Conservation (phyloP, 176 grass and related monocot genomes). For the Lolium rigidum region DNA sequence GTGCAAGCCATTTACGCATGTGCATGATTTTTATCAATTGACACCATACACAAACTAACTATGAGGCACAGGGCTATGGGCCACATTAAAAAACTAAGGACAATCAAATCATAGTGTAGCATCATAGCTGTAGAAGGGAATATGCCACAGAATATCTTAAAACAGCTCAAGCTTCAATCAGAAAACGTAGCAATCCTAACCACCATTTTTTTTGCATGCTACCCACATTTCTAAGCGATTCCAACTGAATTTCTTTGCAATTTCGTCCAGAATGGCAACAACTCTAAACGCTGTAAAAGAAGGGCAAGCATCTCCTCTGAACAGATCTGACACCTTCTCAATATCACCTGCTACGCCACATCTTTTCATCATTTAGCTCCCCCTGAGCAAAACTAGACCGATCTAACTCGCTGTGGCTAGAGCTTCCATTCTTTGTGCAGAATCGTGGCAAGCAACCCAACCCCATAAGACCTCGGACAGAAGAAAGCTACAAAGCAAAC, state of each 20-base stretch:
- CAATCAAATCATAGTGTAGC: background rate
- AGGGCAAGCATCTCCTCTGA: constrained; percentile 16
- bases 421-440: constrained; percentile 7
- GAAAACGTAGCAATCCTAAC: constrained; percentile 20
- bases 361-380: background rate
- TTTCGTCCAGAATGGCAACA: background rate
- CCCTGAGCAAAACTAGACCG: background rate
- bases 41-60: background rate
- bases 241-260: background rate
- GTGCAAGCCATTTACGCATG: constrained; percentile 8
- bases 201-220: background rate
- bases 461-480: background rate
- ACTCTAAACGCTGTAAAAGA: background rate
- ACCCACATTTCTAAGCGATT: background rate
- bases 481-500: background rate
- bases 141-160: background rate
- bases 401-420: background rate
- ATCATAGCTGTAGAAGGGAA: constrained; percentile 12
- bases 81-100: constrained; percentile 3
- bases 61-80: background rate
- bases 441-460: constrained; percentile 7
- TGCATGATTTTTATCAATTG: constrained; percentile 11
- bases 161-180: background rate
- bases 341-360: constrained; percentile 7
- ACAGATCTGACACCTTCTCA: constrained; percentile 22